These are phyloP conservation scores for Daldinia concentrica DNA, from an alignment of 495 filamentous ascomycete species.

Conservation along the genomic window DNA sequence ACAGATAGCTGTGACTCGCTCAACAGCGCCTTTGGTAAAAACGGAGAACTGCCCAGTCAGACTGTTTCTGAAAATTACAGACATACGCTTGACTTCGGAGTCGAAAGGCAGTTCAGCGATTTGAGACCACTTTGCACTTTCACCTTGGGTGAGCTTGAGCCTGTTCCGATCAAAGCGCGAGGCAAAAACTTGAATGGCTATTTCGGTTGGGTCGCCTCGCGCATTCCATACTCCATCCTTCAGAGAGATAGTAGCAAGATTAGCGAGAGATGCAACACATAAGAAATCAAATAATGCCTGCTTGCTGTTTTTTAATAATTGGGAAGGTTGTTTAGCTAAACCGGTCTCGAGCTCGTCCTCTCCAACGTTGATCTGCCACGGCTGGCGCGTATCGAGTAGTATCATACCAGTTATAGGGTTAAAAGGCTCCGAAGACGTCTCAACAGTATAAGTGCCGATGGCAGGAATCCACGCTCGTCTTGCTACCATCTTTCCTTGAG, in stretches of 20 bases:
- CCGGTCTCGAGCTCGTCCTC: background rate
- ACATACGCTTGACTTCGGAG: slow-evolving; percentile 75
- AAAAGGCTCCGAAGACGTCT: slow-evolving; percentile 62
- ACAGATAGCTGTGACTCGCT: slow-evolving; percentile 66
- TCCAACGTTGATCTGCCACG: slow-evolving; percentile 20
- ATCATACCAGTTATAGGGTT: slow-evolving; percentile 66
- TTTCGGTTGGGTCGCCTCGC: slow-evolving; percentile 73
- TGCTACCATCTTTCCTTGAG: slow-evolving; percentile 71
- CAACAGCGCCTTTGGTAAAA: slow-evolving; percentile 75
- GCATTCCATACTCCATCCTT: slow-evolving; percentile 65
- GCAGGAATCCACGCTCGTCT: slow-evolving; percentile 63
- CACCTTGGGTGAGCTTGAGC: slow-evolving; percentile 59
- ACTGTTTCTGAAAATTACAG: slow-evolving; percentile 64
- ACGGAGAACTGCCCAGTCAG: slow-evolving; percentile 52
- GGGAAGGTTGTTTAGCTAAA: slow-evolving; percentile 43
- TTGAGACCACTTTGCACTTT: slow-evolving; percentile 64
- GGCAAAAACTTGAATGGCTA: slow-evolving; percentile 75
- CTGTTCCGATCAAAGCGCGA: slow-evolving; percentile 69
- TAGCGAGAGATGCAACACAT: slow-evolving; percentile 70
- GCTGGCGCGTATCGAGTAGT: slow-evolving; percentile 53
- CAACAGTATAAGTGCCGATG: slow-evolving; percentile 68
- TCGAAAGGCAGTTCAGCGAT: slow-evolving; percentile 73
- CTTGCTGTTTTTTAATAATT: slow-evolving; percentile 42
- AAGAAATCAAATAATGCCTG: slow-evolving; percentile 63
- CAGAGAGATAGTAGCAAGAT: slow-evolving; percentile 67